These are phyloP conservation scores for Aspergillus leporis DNA, from an alignment of 495 filamentous ascomycete genomes.

Conservation along the genomic window DNA sequence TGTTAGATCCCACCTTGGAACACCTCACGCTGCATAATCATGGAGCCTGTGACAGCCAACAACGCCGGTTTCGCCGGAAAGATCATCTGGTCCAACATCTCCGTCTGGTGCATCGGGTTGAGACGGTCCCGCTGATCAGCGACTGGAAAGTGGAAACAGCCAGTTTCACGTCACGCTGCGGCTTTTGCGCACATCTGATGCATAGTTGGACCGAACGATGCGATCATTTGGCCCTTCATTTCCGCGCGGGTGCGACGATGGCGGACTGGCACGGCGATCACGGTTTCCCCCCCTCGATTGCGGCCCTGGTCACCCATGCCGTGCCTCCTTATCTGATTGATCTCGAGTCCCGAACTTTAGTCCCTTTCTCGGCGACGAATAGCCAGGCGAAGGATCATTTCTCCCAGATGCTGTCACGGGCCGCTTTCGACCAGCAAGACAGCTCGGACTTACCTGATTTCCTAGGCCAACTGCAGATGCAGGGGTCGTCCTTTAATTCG, in stretches of 20 bases:
- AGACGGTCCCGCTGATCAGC: conserved; percentile 61
- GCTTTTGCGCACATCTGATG: conserved; percentile 61
- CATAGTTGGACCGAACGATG: conserved; percentile 60
- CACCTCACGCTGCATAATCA: conserved; percentile 54
- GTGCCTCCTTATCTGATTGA: conserved; percentile 54
- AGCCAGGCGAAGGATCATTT: conserved; percentile 20
- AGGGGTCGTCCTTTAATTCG: conserved; percentile 8
- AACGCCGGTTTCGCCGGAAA: conserved; percentile 77
- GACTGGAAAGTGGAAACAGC: conserved; percentile 63
- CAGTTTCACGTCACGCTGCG: conserved; percentile 62
- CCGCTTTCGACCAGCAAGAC: neutral
- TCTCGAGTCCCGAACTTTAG: conserved; percentile 25
- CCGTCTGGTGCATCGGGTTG: conserved; percentile 65
- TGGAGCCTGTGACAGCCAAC: conserved; percentile 61
- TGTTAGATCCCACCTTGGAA: conserved; percentile 15
- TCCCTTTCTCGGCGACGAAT: conserved; percentile 34
- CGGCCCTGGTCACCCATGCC: conserved; percentile 61
- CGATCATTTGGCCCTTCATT: conserved; percentile 65
- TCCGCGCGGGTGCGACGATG: conserved; percentile 63
- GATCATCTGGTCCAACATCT: conserved; percentile 80
- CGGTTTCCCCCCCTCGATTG: conserved; percentile 63
- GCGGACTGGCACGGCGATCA: conserved; percentile 69
- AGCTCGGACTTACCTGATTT: neutral
- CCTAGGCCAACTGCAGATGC: neutral
- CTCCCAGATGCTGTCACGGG: conserved; percentile 15